These are phyloP conservation scores for Lipomyces yamadae DNA, from an alignment of 805 yeast species.

Conservation along the genomic window DNA sequence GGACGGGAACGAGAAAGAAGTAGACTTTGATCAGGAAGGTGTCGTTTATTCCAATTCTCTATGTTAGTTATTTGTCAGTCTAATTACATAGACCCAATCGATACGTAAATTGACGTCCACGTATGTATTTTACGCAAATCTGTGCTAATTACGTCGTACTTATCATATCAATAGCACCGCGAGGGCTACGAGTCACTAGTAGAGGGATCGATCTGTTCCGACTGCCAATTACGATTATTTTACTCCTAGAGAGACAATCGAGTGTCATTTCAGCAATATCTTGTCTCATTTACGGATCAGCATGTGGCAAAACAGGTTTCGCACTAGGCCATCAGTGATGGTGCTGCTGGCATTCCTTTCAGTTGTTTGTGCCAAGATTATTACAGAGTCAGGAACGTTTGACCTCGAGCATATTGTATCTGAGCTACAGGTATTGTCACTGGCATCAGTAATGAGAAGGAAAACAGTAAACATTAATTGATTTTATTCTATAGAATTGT, in stretches of 20 bases:
- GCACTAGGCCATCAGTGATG: neutral
- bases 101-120: neutral
- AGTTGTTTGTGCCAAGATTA: constrained; percentile 15
- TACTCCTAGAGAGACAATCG: neutral
- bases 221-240: neutral
- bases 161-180: neutral
- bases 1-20: neutral
- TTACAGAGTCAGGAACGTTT: constrained; percentile 26
- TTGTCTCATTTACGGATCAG: neutral
- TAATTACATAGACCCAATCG: neutral
- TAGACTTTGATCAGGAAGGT: neutral
- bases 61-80: neutral
- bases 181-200: too few species aligned
- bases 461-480: neutral
- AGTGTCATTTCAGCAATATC: neutral
- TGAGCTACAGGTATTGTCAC: constrained; percentile 20
- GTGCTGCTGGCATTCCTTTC: constrained; percentile 11
- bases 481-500: constrained; percentile 45
- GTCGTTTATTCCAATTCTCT: neutral
- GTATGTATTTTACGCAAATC: neutral
- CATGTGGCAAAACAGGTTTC: neutral
- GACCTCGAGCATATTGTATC: constrained; percentile 28
- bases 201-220: neutral
- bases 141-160: neutral
- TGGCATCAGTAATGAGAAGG: neutral